These are phyloP conservation scores for Geotrichum siamense DNA, from an alignment of 1,139 yeast species.

Conservation along the genomic window DNA sequence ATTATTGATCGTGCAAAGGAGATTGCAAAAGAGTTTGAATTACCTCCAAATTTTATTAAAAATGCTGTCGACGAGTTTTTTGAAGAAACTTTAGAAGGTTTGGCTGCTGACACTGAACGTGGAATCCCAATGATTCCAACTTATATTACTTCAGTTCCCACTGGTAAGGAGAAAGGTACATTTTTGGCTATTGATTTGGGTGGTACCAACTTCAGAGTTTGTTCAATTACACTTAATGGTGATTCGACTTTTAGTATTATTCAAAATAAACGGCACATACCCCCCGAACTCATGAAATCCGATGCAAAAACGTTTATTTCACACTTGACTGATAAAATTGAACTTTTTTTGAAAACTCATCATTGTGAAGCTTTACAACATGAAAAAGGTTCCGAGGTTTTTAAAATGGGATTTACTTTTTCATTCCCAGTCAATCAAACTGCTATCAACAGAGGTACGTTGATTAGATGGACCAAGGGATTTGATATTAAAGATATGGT, in stretches of 20 bases:
- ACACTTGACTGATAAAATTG: conserved; percentile 65
- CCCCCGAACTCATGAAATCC: conserved; percentile 63
- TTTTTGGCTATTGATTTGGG: conserved; percentile 81
- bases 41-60: conserved; percentile 46
- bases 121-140: conserved; percentile 87
- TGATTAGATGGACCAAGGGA: conserved; percentile 94
- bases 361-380: conserved; percentile 36
- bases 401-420: conserved; percentile 85
- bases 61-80: conserved; percentile 60
- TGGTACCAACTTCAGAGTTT: conserved; percentile 84
- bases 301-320: conserved; percentile 52
- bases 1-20: conserved; percentile 22
- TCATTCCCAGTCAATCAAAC: conserved; percentile 88
- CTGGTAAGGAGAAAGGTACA: conserved; percentile 72
- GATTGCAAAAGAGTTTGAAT: conserved; percentile 48
- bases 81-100: conserved; percentile 41
- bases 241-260: conserved; percentile 67
- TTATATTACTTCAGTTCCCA: conserved; percentile 71
- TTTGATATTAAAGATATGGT: conserved; percentile 78
- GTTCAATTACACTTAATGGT: conserved; percentile 73
- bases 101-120: conserved; percentile 42
- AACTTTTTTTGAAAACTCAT: conserved; percentile 53
- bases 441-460: conserved; percentile 64
- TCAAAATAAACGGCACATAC: conserved; percentile 69
- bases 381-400: conserved; percentile 26